Percentiles rank a stretch among this genome's conserved stretches.
Evolutionary conservation across 805 yeast species (phyloP).

Genomic region (Wickerhamiella shivajii): DNA sequence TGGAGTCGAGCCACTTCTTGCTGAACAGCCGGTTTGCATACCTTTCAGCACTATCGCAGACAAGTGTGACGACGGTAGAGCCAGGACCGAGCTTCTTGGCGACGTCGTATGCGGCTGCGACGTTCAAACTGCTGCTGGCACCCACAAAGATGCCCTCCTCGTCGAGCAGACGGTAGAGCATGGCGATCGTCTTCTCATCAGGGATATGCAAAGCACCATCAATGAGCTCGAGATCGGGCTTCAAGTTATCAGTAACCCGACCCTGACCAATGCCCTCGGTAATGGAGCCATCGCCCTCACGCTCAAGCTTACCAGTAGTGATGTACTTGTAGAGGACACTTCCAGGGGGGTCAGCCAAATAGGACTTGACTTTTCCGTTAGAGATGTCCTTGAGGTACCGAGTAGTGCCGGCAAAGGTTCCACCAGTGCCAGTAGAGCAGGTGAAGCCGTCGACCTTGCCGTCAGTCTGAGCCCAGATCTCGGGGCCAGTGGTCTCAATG

Average conservation of each 20-base stretch:
- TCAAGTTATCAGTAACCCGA: slow-evolving; percentile 70
- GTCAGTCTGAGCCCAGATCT: slow-evolving; percentile 70
- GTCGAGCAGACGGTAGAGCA: slow-evolving; percentile 70
- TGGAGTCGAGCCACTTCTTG: slow-evolving; percentile 57
- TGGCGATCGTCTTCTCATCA: slow-evolving; percentile 66
- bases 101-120: slow-evolving; percentile 70
- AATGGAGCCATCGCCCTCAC: slow-evolving; percentile 63
- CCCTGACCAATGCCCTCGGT: slow-evolving; percentile 98
- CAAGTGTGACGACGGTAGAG: slow-evolving; percentile 72
- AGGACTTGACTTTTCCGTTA: slow-evolving; percentile 44
- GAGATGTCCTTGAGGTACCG: slow-evolving; percentile 60
- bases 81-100: slow-evolving; percentile 63
- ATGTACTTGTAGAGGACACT: slow-evolving; percentile 70
- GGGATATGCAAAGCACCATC: slow-evolving; percentile 73
- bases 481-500: slow-evolving; percentile 83
- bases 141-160: slow-evolving; percentile 87
- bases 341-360: slow-evolving; percentile 90
- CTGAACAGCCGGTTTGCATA: slow-evolving; percentile 73
- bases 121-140: slow-evolving; percentile 82
- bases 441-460: slow-evolving; percentile 76
- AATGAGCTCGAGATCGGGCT: slow-evolving; percentile 51
- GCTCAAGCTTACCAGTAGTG: slow-evolving; percentile 45
- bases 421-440: slow-evolving; percentile 88
- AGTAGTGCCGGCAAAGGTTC: slow-evolving; percentile 78
- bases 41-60: slow-evolving; percentile 83